These are phyloP conservation scores for Magnusiomyces sp. DNA, from an alignment of 1,139 yeast species.

Conservation along the genomic window DNA sequence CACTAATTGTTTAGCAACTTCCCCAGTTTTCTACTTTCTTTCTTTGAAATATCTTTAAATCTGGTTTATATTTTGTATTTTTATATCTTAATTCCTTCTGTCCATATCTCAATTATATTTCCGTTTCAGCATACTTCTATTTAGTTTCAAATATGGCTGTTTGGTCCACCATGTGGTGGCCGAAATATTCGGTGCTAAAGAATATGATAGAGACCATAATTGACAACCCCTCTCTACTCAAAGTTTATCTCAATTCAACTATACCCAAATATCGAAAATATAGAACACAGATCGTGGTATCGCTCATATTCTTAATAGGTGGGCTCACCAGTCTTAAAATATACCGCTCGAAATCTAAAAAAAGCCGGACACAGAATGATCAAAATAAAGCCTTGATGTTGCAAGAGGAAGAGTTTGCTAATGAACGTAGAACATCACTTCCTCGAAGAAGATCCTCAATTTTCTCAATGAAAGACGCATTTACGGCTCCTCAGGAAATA, in stretches of 20 bases:
- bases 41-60: no score
- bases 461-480: background rate
- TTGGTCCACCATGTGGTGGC: constrained; percentile 1
- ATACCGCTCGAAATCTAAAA: background rate
- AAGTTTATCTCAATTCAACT: background rate
- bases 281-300: background rate
- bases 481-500: constrained; percentile 20
- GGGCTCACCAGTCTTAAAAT: background rate
- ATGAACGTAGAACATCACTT: background rate
- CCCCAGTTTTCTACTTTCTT: no score
- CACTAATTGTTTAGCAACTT: no score
- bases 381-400: background rate
- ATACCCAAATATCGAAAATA: background rate
- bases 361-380: background rate
- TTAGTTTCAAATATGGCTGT: no score
- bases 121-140: no score
- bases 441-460: constrained; percentile 1
- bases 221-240: background rate
- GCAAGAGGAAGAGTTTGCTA: background rate
- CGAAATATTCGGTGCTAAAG: background rate
- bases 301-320: background rate
- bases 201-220: background rate
- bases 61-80: no score
- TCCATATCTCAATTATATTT: no score
- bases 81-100: no score